Base-by-base conservation (phyloP, 169 alveolate genomes). In the Plasmodium knowlesi region DNA sequence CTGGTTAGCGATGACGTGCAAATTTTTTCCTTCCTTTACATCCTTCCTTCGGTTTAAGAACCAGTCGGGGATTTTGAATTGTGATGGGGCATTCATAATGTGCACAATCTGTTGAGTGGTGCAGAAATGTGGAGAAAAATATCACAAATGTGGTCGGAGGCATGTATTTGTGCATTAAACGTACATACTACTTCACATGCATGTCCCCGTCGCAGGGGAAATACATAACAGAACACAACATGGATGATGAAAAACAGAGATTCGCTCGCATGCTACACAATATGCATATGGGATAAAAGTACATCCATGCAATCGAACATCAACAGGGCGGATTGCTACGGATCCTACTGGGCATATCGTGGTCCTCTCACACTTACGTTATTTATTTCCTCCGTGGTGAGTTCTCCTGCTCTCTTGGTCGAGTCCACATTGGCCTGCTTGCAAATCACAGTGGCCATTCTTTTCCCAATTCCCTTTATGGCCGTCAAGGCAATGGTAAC, bases 321-420 rank as follows among this genome's bases (percentile, higher is more conserved):
- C 61, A 50, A 50, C 61, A 9, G 2, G 61, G 61, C 16, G 61
- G 22, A 50, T 50, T 50, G 61, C 22, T 12, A 22, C 61, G 14
- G 1, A 50, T 50, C 22, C 8, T 22, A 14, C 22, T 50, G 0
- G 22, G 61, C 19, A 50, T 50, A 50, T 50, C 8, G 8, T 16
- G 22, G 22, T 50, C 61, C 61, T 84, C 25, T 25, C 34, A 97
- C 96, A 73, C 95, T 92, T 41, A 98, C 96, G 96, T 98, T 97
- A 88, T 98, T 97, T 74, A 98, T 97, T 89, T 98, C 99, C 53
- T 98, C 99, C 70, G 98, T 98, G 54, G 99, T 98, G 93, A 99
- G 97, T 95, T 98, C 99, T 57, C 99, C 99, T 16, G 99, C 99
- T 92, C 99, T 98, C 96, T 99, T 98, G 95, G 97, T 97, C 74